Evolutionary conservation across 345 rosid species (phyloP), one percentile per base, ranked within the genome.

Genomic region (Abelmoschus esculentus): DNA sequence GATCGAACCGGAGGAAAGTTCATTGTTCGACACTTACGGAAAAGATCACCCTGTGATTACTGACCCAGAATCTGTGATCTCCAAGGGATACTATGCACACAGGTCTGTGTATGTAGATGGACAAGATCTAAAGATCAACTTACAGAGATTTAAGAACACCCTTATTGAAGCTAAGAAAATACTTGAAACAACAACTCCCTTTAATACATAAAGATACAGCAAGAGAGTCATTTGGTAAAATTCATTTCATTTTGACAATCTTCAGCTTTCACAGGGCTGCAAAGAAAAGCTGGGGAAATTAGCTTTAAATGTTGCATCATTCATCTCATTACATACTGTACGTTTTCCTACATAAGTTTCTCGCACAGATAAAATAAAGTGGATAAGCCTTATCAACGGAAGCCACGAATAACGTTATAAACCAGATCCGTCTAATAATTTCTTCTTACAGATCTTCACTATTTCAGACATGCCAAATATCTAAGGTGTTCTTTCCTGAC

Each of bases 1-100:
- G 73, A 79, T 80, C 2, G 73, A 78, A 64, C 75, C 78, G 13
- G 75, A 77, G 47, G 87, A 80, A 63, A 82, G 86, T 70, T 70
- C 83, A 40, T 76, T 81, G 0, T 11, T 61, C 7, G 65, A 76
- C 49, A 36, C n/a, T 7, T 80, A 80, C 7, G 63, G 71, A 8
- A 71, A 29, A 31, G 80, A 85, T 52, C 78, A 83, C 22, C 81
- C 81, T 0, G 80, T 79, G 13, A 14, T 79, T 58, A 67, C 68
- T 1, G 64, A 83, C 55, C 81, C 81, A 6, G 9, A 1, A 7
- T 56, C 80, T 3, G 19, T 80, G 46, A 59, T 15, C 54, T 54
- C 59, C 10, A 60, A 74, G 70, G 85, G 83, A 0, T 80, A 75
- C 53, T 6, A 8, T 28, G 80, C 74, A 1, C 26, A 22, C 49